Percentiles rank a stretch among this genome's conserved stretches.
phyloP scores from a whole-genome alignment of 192 early-diverging fungal genomes.

The Cladochytrium replicatum region DNA sequence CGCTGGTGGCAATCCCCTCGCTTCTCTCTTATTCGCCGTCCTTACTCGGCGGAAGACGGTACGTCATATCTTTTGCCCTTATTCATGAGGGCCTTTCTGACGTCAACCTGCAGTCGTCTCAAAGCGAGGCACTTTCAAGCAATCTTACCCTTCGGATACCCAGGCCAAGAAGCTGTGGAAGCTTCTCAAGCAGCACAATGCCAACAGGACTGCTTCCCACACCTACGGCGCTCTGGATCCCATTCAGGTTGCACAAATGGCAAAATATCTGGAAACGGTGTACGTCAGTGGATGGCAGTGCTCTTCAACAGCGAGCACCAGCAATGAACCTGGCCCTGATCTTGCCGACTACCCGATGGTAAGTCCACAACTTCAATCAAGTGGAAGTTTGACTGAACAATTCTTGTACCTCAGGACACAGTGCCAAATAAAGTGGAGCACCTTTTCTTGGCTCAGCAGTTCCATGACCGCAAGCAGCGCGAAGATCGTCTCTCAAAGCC shows the following conservation, averaged over 20 bases:
- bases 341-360: conserved; percentile 7
- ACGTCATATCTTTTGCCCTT: not conserved
- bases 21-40: conserved; percentile 71
- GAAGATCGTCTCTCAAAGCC: not conserved
- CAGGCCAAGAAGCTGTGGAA: conserved; percentile 93
- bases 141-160: conserved; percentile 66
- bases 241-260: conserved; percentile 93
- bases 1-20: conserved; percentile 78
- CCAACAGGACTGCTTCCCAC: conserved; percentile 66
- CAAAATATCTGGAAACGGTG: conserved; percentile 90
- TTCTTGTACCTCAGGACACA: conserved; percentile 7
- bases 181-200: conserved; percentile 67
- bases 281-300: conserved; percentile 74
- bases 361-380: conserved; percentile 7
- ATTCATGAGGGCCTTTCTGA: no score
- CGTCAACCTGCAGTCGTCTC: conserved; percentile 70
- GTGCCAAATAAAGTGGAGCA: conserved; percentile 14
- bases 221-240: conserved; percentile 94
- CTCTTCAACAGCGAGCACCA: conserved; percentile 11
- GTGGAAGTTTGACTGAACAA: not conserved
- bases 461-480: conserved; percentile 11
- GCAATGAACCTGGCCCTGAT: conserved; percentile 11
- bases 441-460: conserved; percentile 13
- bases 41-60: conserved; percentile 61
- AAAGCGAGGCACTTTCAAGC: conserved; percentile 75